Base-by-base conservation (phyloP, 2,329 filamentous ascomycete species). In the Chaetomium olivaceum region DNA sequence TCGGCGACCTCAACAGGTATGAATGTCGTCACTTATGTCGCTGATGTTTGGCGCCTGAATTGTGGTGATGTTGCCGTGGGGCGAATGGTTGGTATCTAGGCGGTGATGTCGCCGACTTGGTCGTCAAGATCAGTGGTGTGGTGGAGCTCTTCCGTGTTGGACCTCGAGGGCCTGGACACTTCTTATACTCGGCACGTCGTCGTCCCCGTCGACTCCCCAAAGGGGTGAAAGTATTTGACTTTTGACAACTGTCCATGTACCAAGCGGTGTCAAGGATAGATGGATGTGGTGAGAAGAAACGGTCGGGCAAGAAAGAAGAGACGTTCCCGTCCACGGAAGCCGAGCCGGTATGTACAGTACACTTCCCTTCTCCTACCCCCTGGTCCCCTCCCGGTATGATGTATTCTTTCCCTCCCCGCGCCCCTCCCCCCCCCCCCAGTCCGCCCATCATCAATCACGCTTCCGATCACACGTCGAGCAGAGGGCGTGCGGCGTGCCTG, bases 391-490 rank as follows among this genome's bases (percentile, higher is more conserved):
- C 56, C 21, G 36, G 57, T 14, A 31, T 54, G 50, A 61, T 29
- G 59, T 61, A 33, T 61, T 54, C 58, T 27, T 23, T 29, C 31
- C 61, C 63, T 64, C 67, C n/a, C 23, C 11, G 27, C 27, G 27
- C 27, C 27, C 27, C 27, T 23, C 33, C 31, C 61, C 63, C 66
- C 67, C n/a, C 23, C 11, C 8, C n/a, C 39, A 43, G 39, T 43
- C 39, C 8, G 51, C n/a, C 43, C 39, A 51, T 66, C 63, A 58
- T 67, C 65, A 66, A 59, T 70, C 67, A 68, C 65, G 58, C 33
- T 67, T 55, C 52, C 64, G 56, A 70, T 72, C 68, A 71, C 69
- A 72, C 69, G 64, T 68, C 62, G 50, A 67, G 25, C 16, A 56
- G 25, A 62, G 43, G 62, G 43, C 16, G 39, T 43, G 39, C 39